A percentile compares a stretch with the other conserved stretches of the same genome.
Evolutionary conservation across 192 early-diverging fungal species (phyloP).

Genomic region (Coemansia sp.): DNA sequence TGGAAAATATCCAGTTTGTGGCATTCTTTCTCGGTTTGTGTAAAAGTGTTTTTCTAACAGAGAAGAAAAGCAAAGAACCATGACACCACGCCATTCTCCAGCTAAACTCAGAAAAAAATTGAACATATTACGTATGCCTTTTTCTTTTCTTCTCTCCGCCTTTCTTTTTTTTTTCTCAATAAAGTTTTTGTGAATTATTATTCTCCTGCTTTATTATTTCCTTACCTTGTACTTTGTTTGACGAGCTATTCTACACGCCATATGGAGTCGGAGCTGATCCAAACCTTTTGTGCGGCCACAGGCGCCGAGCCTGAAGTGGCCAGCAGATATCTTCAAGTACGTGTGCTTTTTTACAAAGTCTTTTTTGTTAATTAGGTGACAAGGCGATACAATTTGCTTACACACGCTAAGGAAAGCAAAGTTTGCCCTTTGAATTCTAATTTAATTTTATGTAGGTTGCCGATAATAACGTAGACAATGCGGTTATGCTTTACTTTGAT

Average conservation of each 20-base stretch:
- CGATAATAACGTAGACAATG: slow-evolving; percentile 72
- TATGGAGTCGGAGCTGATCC: slow-evolving; percentile 43
- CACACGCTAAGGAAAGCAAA: not conserved
- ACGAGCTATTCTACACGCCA: not conserved
- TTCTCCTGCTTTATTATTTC: not conserved
- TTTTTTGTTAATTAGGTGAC: not conserved
- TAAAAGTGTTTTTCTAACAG: not conserved
- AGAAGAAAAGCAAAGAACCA: not conserved
- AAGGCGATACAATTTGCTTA: not conserved
- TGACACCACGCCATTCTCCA: not conserved
- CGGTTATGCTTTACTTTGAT: slow-evolving; percentile 82
- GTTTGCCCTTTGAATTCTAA: not conserved
- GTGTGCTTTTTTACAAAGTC: not conserved
- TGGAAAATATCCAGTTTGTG: not conserved
- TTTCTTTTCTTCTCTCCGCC: not conserved
- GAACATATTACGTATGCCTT: not conserved
- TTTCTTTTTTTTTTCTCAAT: not conserved
- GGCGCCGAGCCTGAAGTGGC: slow-evolving; percentile 73
- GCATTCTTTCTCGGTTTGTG: too few relatives aligned
- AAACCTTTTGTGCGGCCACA: slow-evolving; percentile 70
- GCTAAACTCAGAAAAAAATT: not conserved
- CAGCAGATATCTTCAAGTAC: slow-evolving; percentile 60
- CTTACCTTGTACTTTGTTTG: not conserved
- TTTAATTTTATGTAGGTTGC: slow-evolving; percentile 59
- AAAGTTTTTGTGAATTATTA: slow-evolving; percentile 2